These are phyloP conservation scores for Alternaria sp. DNA, from an alignment of 2,329 filamentous ascomycete species.

Conservation along the genomic window DNA sequence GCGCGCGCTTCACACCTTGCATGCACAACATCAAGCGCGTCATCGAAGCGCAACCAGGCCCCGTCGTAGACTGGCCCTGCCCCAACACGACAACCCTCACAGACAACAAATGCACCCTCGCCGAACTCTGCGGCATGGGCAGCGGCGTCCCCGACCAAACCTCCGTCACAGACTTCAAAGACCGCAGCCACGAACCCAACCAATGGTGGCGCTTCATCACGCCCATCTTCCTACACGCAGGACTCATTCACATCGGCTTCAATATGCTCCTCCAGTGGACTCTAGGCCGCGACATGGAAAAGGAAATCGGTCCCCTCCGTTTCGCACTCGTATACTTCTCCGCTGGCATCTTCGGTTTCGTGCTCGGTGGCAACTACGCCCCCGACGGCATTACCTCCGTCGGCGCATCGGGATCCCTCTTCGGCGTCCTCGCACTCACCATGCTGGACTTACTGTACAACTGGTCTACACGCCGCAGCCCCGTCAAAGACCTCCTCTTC, in stretches of 20 bases:
- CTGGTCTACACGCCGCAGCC: conserved; percentile 79
- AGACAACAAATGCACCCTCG: conserved; percentile 69
- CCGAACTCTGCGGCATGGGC: conserved; percentile 82
- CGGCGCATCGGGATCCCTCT: conserved; percentile 88
- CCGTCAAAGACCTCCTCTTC: conserved; percentile 84
- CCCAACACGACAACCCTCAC: conserved; percentile 74
- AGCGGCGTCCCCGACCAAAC: conserved; percentile 73
- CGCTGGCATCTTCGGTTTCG: conserved; percentile 93
- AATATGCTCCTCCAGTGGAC: conserved; percentile 92
- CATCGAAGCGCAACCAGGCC: conserved; percentile 55
- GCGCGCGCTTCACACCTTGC: conserved; percentile 87
- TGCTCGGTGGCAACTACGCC: conserved; percentile 93
- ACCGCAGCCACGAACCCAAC: conserved; percentile 72
- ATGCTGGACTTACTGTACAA: conserved; percentile 92
- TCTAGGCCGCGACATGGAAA: conserved; percentile 90
- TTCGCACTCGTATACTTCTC: conserved; percentile 90
- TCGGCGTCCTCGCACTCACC: conserved; percentile 87
- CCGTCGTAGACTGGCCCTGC: conserved; percentile 73
- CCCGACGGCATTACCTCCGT: conserved; percentile 78
- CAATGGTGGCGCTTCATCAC: conserved; percentile 98
- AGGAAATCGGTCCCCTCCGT: conserved; percentile 83
- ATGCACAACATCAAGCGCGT: conserved; percentile 83
- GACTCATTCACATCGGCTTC: conserved; percentile 92
- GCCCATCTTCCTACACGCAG: conserved; percentile 94
- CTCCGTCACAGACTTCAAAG: conserved; percentile 56